Base-by-base conservation (phyloP, 805 yeast species). In the Phaffomyces thermotolerans region DNA sequence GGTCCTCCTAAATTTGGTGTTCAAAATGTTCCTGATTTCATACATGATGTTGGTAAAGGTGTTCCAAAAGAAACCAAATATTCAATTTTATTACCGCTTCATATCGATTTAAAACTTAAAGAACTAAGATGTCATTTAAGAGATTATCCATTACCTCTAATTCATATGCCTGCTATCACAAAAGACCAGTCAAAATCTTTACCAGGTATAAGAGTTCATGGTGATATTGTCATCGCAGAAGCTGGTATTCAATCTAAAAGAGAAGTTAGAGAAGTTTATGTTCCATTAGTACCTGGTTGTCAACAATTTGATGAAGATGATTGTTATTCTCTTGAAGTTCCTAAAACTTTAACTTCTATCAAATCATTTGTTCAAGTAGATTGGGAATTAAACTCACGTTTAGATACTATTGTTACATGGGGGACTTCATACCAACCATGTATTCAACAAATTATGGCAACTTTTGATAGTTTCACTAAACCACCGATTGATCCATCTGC, bases 401-500 rank as follows among this genome's bases (percentile, higher is more conserved):
- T 59, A 4, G 79, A 90, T 0, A 78, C 90, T 0, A 66, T 83
- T 27, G 76, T 86, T 32, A 76, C 84, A 0, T 89, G 96, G 95
- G 93, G 95, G 31, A 79, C 79, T 29, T 83, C 91, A 0, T 81
- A 84, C 52, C 87, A 83, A 52, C 89, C 95, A 15, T 90, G 89
- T 1, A 74, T 90, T 27, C 88, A 87, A 51, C 90, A 87, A 51
- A 71, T 81, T 2, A 83, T 85, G 79, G 66, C 79, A 43, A 82
- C 78, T 44, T 73, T 90, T 47, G 95, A 89, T 53, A 79, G 82
- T 37, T 86, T 90, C 57, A 79, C 95, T 1, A 90, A 91, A 59
- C 95, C 96, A 0, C 95, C 95, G 0, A 65, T 84, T 14, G 98
- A 90, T 59, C 90, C 90, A 0, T 86, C 96, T 2, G 74, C 78